Evolutionary conservation across 352 stramenopile species (phyloP), one percentile per base, ranked within the genome.

Genomic region (Pythium volutum): DNA sequence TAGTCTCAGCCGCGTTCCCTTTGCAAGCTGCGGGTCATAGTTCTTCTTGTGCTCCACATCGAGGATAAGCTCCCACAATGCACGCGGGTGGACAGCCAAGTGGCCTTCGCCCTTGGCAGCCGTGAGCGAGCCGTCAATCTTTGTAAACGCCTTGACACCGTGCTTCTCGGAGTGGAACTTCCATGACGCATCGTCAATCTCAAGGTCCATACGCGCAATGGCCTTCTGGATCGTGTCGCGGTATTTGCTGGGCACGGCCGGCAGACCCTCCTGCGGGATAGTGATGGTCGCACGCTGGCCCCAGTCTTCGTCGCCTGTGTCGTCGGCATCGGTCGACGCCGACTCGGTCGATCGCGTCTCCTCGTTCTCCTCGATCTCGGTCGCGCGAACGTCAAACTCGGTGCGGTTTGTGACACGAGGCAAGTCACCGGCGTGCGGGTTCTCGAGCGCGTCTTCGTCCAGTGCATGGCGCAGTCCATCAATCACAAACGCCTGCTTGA

Each of bases 141-240:
- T 88, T 23, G 73, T 87, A 62, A 77, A 90, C 25, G 77, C 75
- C 62, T 84, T 85, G 46, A 92, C 68, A 29, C 80, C 83, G 31
- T 88, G 63, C 67, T 87, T 87, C 50, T 90, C 80, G 22, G 75
- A 81, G 56, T 89, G 74, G 52, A 85, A 84, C 51, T 78, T 79
- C 80, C 80, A 92, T 4, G 76, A 69, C 4, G 66, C 38, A 50
- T 75, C 64, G 45, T 88, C 73, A n/a, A 86, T 67, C 49, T 88
- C 77, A 11, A 71, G 56, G 47, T 88, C 72, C 70, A 86, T 83
- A 12, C 77, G 70, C 3, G 73, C 73, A 0, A 90, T 70, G 26
- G 71, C 64, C 55, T 86, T 88, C 27, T 86, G 71, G 27, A 90
- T 69, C 26, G 84, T 64, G 5, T 87, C 77, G 23, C 74, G 67